Evolutionary conservation across 768 basidiomycete species (phyloP).

Genomic region (Termitomyces sp.): DNA sequence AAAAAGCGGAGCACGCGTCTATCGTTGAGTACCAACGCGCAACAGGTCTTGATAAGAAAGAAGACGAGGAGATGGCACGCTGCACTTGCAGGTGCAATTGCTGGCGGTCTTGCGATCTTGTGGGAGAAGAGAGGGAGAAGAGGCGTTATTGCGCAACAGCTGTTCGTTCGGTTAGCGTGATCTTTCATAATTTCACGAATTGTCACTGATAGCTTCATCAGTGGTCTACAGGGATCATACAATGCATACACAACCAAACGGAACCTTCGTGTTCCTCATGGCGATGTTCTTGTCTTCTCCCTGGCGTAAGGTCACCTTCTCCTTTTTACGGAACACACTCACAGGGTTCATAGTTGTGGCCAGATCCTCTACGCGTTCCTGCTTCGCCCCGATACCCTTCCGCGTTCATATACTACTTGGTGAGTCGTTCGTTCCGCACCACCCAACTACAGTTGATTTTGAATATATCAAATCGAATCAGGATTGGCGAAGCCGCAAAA

Average conservation of each 20-base stretch:
- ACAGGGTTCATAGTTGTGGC: slow-evolving; percentile 46
- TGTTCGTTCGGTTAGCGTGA: slow-evolving; percentile 73
- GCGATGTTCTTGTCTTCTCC: slow-evolving; percentile 77
- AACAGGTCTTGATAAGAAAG: slow-evolving; percentile 58
- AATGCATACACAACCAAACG: slow-evolving; percentile 68
- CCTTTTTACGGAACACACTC: neutral
- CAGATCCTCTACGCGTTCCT: slow-evolving; percentile 84
- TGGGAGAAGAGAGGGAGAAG: slow-evolving; percentile 70
- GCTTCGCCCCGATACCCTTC: slow-evolving; percentile 77
- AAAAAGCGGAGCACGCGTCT: slow-evolving; percentile 41
- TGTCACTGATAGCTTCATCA: slow-evolving; percentile 18
- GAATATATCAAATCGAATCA: slow-evolving; percentile 19
- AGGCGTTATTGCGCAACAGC: slow-evolving; percentile 72
- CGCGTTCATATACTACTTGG: slow-evolving; percentile 74
- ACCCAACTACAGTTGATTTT: neutral
- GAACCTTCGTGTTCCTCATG: slow-evolving; percentile 71
- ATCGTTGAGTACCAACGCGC: slow-evolving; percentile 58
- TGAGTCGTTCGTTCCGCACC: slow-evolving; percentile 22
- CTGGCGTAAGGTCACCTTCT: slow-evolving; percentile 45
- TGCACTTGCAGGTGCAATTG: slow-evolving; percentile 68
- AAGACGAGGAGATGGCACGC: slow-evolving; percentile 74
- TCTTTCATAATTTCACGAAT: neutral
- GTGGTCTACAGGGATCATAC: slow-evolving; percentile 87
- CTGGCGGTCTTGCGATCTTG: slow-evolving; percentile 67
- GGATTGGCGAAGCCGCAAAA: slow-evolving; percentile 69